Evolutionary conservation across 768 basidiomycete species (phyloP).

Genomic region (Lentinula guzmanii): DNA sequence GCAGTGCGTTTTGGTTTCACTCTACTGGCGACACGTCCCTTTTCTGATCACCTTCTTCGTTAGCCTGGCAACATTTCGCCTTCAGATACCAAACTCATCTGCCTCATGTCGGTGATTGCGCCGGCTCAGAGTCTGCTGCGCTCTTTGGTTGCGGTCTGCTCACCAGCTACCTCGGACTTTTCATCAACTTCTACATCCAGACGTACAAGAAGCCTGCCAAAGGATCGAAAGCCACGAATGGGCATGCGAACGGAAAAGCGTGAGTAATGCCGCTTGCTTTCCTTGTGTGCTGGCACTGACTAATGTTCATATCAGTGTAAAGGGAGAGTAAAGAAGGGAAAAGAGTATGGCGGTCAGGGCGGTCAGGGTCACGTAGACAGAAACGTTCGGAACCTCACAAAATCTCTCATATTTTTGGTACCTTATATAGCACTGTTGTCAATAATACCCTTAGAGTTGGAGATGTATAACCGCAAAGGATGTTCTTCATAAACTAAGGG

Average conservation of each 20-base stretch:
- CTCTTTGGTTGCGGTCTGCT: conserved; percentile 85
- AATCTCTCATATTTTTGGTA: not conserved
- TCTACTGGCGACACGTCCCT: not conserved
- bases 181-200: conserved; percentile 92
- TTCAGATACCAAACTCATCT: conserved; percentile 51
- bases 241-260: conserved; percentile 30
- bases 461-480: not conserved
- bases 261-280: conserved; percentile 12
- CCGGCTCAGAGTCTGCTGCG: conserved; percentile 85
- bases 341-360: not conserved
- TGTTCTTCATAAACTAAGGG: not conserved
- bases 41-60: conserved; percentile 3
- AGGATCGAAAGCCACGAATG: conserved; percentile 26
- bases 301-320: not conserved
- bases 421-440: conserved; percentile 1
- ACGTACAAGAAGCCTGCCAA: conserved; percentile 66
- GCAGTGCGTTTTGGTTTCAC: conserved; percentile 55
- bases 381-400: not conserved
- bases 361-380: not conserved
- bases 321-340: not conserved
- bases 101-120: conserved; percentile 79
- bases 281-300: not conserved
- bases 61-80: conserved; percentile 81
- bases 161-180: conserved; percentile 86
- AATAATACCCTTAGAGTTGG: conserved; percentile 2